These are phyloP conservation scores for Przewalskia tangutica DNA, from an alignment of 257 asterid genomes.

Conservation along the genomic window DNA sequence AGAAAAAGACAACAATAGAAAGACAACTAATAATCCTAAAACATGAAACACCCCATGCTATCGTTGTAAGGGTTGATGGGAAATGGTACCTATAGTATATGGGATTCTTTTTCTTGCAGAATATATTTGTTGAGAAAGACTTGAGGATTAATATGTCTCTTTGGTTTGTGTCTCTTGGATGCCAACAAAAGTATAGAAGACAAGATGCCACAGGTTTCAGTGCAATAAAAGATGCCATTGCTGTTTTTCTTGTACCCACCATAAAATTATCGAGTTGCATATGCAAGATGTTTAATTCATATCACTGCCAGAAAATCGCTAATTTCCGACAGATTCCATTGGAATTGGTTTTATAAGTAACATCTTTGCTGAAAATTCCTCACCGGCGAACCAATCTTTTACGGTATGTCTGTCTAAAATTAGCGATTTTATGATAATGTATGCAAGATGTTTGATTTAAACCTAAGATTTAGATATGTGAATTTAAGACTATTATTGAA, in stretches of 20 bases:
- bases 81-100: not conserved
- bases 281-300: not conserved
- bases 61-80: not conserved
- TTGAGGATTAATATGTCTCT: not conserved
- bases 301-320: not conserved
- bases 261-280: not conserved
- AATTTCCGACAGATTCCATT: not conserved
- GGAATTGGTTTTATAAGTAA: not conserved
- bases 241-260: not conserved
- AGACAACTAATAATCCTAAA: not conserved
- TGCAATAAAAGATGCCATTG: slow-evolving; percentile 1
- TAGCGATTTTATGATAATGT: not conserved
- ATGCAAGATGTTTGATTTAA: not conserved
- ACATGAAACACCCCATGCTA: not conserved
- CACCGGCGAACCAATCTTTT: not conserved
- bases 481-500: too few relatives aligned
- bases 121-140: slow-evolving; percentile 2
- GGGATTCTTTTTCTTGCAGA: not conserved
- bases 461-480: not conserved
- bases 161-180: not conserved
- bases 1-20: not conserved
- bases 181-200: not conserved
- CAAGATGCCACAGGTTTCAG: not conserved
- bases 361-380: not conserved
- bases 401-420: not conserved